A percentile compares a stretch with the other conserved stretches of the same genome.
These are phyloP conservation scores for Cercospora zeae-maydis DNA, from an alignment of 2,329 filamentous ascomycete species.

Conservation along the genomic window DNA sequence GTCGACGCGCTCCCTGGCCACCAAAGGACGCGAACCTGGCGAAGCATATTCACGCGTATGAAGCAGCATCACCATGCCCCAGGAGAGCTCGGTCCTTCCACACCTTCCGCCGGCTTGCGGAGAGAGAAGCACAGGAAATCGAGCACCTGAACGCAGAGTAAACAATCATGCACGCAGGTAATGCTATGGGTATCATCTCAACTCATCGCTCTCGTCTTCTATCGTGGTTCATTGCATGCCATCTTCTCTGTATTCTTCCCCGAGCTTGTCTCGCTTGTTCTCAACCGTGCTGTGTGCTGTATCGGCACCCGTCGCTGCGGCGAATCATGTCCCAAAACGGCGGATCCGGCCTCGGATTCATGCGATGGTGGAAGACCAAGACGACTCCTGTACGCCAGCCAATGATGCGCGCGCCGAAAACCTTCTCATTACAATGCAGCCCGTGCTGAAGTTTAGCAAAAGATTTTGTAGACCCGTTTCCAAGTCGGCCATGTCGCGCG, in stretches of 20 bases:
- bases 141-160: too few species aligned
- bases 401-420: background rate
- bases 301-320: background rate
- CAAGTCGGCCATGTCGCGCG: slow-evolving; percentile 50
- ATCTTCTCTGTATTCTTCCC: background rate
- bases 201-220: background rate
- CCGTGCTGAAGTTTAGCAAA: slow-evolving; percentile 37
- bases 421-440: background rate
- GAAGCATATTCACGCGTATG: too few species aligned
- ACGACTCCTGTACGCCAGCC: background rate
- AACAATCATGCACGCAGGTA: background rate
- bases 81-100: too few species aligned
- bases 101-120: too few species aligned
- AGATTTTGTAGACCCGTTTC: slow-evolving; percentile 50
- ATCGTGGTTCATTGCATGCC: background rate
- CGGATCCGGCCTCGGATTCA: background rate
- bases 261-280: background rate
- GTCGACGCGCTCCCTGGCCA: too few species aligned
- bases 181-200: background rate
- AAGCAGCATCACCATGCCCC: too few species aligned
- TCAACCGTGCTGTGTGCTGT: background rate
- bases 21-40: too few species aligned
- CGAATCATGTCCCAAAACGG: background rate
- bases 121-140: too few species aligned
- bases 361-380: background rate